Base-by-base conservation (phyloP, 2,329 filamentous ascomycete genomes). In the Pseudogymnoascus sp. region DNA sequence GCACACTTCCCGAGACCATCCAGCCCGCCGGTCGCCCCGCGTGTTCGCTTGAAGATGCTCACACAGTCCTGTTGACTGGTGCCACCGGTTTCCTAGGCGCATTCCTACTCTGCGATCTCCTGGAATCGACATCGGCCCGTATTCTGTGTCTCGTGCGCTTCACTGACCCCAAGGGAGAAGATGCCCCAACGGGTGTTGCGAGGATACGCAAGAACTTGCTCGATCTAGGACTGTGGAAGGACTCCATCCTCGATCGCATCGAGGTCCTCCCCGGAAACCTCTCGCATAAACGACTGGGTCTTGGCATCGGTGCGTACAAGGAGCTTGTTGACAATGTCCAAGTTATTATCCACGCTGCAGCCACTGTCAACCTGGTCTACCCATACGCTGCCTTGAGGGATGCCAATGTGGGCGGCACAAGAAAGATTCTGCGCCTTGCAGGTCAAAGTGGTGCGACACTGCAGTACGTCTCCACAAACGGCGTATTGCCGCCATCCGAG, bases 391-490 rank as follows among this genome's bases (percentile, higher is more conserved):
- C 88, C 0, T 76, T 93, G 65, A 81, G 88, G 60, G 83, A 81
- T 58, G 83, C 88, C 62, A 93, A 93, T 66, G 86, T 93, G 2
- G 84, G 83, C n/a, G 89, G 89, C n/a, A 91, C 89, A 0, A 78
- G 82, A 41, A 88, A 92, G 70, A 82, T 92, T 38, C 73, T 93
- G 59, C 86, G 89, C 43, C 77, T 93, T 25, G 89, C 89, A 0
- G 80, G 82, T 62, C 79, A 81, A 37, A 81, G 79, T 22, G 85
- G 85, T 11, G 87, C 88, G 1, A 91, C 89, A 0, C 79, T 92
- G 1, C 88, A 92, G 67, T 89, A 92, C 64, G 78, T 92, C 1
- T 92, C 89, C 0, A 92, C 89, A 0, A 92, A 92, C 65, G 89
- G 89, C 58, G 89, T 93, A 1, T 74, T 93, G 35, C 88, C 89